A percentile compares a stretch with the other conserved stretches of the same genome.
Conservation (phyloP, 2,329 filamentous ascomycete genomes). For the Exophiala viscosa region DNA sequence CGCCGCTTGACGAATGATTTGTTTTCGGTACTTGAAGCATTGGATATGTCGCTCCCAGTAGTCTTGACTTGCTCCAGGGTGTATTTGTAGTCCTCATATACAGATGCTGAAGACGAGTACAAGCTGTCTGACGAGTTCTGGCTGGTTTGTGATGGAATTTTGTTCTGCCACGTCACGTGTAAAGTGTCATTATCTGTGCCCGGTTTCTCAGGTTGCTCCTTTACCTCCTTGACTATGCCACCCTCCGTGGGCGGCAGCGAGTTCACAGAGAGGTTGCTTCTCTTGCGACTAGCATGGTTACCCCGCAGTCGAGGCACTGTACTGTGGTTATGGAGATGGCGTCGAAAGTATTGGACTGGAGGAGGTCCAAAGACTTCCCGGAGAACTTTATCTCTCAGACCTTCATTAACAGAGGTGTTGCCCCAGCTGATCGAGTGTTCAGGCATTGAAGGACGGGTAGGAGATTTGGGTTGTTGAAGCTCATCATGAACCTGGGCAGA, state of each 20-base stretch:
- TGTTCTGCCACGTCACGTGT: not conserved
- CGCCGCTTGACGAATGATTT: constrained; percentile 50
- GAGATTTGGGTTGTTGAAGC: not conserved
- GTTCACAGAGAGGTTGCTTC: constrained; percentile 33
- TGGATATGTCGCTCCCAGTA: constrained; percentile 25
- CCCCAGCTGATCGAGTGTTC: constrained; percentile 67
- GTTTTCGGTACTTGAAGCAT: constrained; percentile 13
- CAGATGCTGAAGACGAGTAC: constrained; percentile 25
- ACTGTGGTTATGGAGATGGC: constrained; percentile 60
- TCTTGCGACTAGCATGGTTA: constrained; percentile 30
- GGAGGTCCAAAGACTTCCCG: constrained; percentile 87
- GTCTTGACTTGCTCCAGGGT: constrained; percentile 35
- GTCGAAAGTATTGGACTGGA: constrained; percentile 73
- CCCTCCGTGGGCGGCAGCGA: constrained; percentile 11
- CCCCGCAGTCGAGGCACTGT: constrained; percentile 52
- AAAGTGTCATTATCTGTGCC: not conserved
- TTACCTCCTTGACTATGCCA: constrained; percentile 17
- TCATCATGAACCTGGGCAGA: not conserved
- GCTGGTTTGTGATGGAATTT: not conserved
- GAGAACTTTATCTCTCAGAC: constrained; percentile 83
- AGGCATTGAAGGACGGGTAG: constrained; percentile 35
- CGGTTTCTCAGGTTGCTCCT: not conserved
- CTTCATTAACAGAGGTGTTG: constrained; percentile 84
- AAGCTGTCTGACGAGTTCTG: constrained; percentile 3
- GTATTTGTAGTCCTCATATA: constrained; percentile 26